phyloP scores from a whole-genome alignment of 2,329 filamentous ascomycete species.

The Dactylellina leptospora region DNA sequence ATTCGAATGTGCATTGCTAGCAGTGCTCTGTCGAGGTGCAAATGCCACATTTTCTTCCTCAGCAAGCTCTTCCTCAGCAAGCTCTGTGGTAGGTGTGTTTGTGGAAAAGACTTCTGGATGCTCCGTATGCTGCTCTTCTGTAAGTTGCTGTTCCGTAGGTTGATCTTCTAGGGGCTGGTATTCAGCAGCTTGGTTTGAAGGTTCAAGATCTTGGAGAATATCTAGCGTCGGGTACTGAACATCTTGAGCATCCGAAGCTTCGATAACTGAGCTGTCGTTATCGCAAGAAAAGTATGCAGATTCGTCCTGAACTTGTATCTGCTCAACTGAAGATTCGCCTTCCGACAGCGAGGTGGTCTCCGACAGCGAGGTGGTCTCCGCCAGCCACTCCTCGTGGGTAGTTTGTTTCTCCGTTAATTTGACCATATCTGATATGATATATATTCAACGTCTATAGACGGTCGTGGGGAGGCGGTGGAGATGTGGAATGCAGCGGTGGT shows the following conservation, averaged over 20 bases:
- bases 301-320: constrained; percentile 15
- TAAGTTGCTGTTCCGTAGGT: too few species aligned
- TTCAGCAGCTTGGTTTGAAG: too few species aligned
- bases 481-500: too few species aligned
- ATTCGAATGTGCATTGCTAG: neutral
- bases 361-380: constrained; percentile 2
- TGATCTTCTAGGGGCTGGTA: too few species aligned
- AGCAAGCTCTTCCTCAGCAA: neutral
- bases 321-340: neutral
- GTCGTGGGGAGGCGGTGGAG: neutral
- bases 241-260: neutral
- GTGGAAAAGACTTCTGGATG: too few species aligned
- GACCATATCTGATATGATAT: constrained; percentile 23
- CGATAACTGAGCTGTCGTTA: constrained; percentile 2
- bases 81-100: too few species aligned
- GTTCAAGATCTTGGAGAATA: too few species aligned
- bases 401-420: constrained; percentile 31
- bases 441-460: neutral
- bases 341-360: neutral
- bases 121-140: too few species aligned
- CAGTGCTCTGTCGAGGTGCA: neutral
- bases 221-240: neutral
- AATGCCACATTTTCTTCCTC: constrained; percentile 2
- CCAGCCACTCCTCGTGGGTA: constrained; percentile 45
- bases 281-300: constrained; percentile 40